These are phyloP conservation scores for Lyophyllum atratum DNA, from an alignment of 768 basidiomycete species.

Conservation along the genomic window DNA sequence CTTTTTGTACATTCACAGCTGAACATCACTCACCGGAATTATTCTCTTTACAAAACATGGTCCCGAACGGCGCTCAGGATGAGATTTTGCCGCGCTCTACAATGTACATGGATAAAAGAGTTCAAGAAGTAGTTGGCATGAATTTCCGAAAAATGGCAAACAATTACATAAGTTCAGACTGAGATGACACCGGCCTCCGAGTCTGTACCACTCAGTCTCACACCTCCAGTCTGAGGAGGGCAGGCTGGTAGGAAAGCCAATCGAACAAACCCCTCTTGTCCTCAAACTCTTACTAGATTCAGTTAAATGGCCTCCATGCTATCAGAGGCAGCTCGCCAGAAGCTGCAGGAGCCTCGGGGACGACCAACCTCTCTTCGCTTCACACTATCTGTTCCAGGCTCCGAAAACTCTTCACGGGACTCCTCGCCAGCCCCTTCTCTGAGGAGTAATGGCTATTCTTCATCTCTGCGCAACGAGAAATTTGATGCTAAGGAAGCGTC, in stretches of 20 bases:
- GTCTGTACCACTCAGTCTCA: neutral
- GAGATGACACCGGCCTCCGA: neutral
- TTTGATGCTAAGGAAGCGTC: neutral
- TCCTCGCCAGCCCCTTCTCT: constrained; percentile 30
- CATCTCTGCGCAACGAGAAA: constrained; percentile 1
- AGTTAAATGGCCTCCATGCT: constrained; percentile 4
- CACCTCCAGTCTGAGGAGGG: neutral
- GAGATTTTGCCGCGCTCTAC: no score
- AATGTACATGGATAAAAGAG: no score
- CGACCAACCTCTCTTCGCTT: constrained; percentile 24
- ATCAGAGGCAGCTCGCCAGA: constrained; percentile 6
- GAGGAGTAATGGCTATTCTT: constrained; percentile 13
- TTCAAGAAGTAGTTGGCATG: no score
- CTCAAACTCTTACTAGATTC: neutral
- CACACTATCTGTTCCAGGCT: constrained; percentile 30
- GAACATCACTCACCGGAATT: no score
- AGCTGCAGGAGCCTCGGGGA: constrained; percentile 6
- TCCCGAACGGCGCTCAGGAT: no score
- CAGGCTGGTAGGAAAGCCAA: neutral
- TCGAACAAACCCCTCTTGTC: neutral
- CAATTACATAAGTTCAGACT: neutral
- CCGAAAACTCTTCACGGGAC: constrained; percentile 33
- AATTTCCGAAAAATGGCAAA: neutral
- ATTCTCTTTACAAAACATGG: no score
- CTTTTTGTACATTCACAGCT: no score